Conservation (phyloP, 768 basidiomycete genomes). For the Calvatia gigantea region DNA sequence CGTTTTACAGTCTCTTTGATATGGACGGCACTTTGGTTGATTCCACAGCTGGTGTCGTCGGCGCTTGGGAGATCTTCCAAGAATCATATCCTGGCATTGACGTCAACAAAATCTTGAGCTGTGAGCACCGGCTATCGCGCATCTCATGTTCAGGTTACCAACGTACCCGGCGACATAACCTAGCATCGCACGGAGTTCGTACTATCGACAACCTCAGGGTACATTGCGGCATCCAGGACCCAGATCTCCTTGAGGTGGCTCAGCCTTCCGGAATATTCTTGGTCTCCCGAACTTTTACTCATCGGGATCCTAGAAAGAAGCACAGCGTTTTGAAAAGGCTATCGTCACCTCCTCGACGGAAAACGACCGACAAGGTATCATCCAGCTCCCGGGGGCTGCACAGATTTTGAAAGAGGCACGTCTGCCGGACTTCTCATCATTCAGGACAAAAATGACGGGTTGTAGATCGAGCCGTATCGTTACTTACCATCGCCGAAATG, state of each 20-base stretch:
- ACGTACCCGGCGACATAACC: conserved; percentile 4
- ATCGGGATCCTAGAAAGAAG: conserved; percentile 51
- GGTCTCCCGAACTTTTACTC: conserved; percentile 4
- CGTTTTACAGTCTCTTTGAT: conserved; percentile 58
- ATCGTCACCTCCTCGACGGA: conserved; percentile 60
- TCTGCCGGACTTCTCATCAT: neutral
- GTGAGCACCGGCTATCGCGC: conserved; percentile 34
- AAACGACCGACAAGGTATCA: conserved; percentile 58
- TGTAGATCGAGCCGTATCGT: conserved; percentile 33
- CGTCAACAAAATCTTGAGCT: conserved; percentile 56
- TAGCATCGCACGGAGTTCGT: conserved; percentile 80
- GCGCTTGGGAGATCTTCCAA: conserved; percentile 80
- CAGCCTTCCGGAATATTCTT: conserved; percentile 7
- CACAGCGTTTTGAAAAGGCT: conserved; percentile 74
- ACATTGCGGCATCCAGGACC: conserved; percentile 67
- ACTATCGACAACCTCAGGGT: conserved; percentile 77
- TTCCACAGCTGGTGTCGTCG: conserved; percentile 77
- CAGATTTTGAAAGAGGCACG: conserved; percentile 55
- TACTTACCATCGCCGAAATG: conserved; percentile 60
- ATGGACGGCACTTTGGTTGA: conserved; percentile 85
- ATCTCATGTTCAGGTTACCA: conserved; percentile 9
- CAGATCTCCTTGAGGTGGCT: conserved; percentile 63
- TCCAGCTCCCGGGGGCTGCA: conserved; percentile 69
- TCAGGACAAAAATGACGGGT: neutral
- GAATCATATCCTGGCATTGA: conserved; percentile 66